These are phyloP conservation scores for Boletus speciosus DNA, from an alignment of 768 basidiomycete species.

Conservation along the genomic window DNA sequence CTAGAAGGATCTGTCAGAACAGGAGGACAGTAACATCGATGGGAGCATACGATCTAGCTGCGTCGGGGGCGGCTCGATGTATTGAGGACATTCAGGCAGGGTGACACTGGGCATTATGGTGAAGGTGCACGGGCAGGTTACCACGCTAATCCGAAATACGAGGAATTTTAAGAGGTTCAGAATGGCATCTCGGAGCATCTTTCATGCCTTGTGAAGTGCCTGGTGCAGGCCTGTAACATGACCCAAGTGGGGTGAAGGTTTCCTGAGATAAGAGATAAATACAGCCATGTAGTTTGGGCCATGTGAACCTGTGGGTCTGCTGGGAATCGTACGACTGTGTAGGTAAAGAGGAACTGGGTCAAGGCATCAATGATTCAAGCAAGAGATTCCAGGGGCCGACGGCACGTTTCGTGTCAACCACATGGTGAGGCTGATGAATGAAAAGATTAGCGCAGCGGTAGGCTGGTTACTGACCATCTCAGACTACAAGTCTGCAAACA, in stretches of 20 bases:
- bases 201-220: not conserved
- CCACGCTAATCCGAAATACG: no score
- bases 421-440: not conserved
- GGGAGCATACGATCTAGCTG: slow-evolving; percentile 32
- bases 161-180: not conserved
- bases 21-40: not conserved
- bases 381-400: not conserved
- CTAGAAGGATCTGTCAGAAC: slow-evolving; percentile 31
- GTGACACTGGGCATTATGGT: slow-evolving; percentile 29
- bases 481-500: not conserved
- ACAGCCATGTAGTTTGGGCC: not conserved
- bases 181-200: not conserved
- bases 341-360: not conserved
- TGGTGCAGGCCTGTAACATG: not conserved
- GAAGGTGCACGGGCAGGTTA: not conserved
- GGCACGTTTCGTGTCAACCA: not conserved
- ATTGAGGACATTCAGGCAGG: slow-evolving; percentile 34
- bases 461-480: not conserved
- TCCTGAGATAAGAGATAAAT: not conserved
- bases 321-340: not conserved
- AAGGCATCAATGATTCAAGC: not conserved
- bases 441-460: not conserved
- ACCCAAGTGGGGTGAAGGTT: not conserved
- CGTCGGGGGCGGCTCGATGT: slow-evolving; percentile 32
- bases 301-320: not conserved